Base-by-base conservation (phyloP, 2,329 filamentous ascomycete species). In the Fusarium praegraminearum region DNA sequence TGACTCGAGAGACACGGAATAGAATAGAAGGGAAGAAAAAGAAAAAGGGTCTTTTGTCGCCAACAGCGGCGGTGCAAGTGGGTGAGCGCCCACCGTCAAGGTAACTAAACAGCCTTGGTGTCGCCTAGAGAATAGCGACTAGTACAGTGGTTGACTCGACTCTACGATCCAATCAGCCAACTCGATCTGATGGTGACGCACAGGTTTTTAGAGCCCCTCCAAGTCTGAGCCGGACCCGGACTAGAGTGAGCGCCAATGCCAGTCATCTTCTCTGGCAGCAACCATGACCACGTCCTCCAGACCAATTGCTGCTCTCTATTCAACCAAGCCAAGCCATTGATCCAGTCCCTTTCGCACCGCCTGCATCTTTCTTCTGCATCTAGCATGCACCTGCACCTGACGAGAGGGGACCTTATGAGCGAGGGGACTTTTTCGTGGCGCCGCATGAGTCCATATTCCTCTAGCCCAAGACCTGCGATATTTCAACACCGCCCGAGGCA, bases 181-280 rank as follows among this genome's bases (percentile, higher is more conserved):
- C 72, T 75, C 63, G 73, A 75, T 75, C 73, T 75, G 69, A 70
- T 59, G 68, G 73, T 75, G 73, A 75, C 73, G 73, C 73, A 75
- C 73, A 75, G 73, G 68, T 62, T 75, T 73, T 69, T 69, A 65
- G 67, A 65, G 63, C 62, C 62, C 68, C 70, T 74, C 69, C 58
- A 68, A 68, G 62, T 67, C 45, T 69, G 68, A 47, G 44, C 71
- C 65, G 73, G 67, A 73, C 66, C 67, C 52, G 64, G 73, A 65
- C 63, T 75, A 75, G 73, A 69, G 62, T 65, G 55, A 71, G 70
- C 73, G 72, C 69, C 70, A 74, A 75, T 75, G 73, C 73, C 73
- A 75, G 73, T 75, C 73, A 75, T 75, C 65, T 64, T 58, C 70
- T 71, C 69, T 75, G 68, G 71, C 73, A 75, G 68, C 67, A 62